These are phyloP conservation scores for Rhizophagus clarus DNA, from an alignment of 192 early-diverging fungal species.

Conservation along the genomic window DNA sequence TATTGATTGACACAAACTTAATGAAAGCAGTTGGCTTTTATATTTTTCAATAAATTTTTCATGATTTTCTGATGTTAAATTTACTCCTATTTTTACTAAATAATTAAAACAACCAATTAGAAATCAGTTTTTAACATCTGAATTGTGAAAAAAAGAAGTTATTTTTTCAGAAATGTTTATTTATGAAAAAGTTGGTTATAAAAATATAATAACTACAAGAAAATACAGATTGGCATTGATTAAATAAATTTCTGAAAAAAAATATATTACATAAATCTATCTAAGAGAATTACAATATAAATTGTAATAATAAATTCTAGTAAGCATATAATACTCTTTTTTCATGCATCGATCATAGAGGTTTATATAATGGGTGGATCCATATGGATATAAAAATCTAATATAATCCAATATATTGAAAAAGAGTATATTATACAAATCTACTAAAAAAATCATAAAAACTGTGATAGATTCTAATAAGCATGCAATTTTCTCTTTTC, in stretches of 20 bases:
- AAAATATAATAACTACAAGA: too few relatives aligned
- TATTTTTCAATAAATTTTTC: slow-evolving; percentile 29
- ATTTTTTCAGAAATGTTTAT: slow-evolving; percentile 10
- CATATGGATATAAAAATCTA: slow-evolving; percentile 23
- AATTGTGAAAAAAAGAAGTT: slow-evolving; percentile 20
- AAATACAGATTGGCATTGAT: too few relatives aligned
- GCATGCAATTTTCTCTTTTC: slow-evolving; percentile 10
- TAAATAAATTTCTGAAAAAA: too few relatives aligned
- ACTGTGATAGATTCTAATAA: slow-evolving; percentile 22
- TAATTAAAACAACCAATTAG: slow-evolving; percentile 26
- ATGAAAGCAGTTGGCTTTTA: slow-evolving; percentile 23
- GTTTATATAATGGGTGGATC: slow-evolving; percentile 20
- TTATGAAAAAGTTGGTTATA: slow-evolving; percentile 9
- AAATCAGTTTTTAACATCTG: slow-evolving; percentile 23
- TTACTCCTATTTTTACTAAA: slow-evolving; percentile 30
- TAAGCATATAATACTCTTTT: slow-evolving; percentile 13
- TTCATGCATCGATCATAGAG: slow-evolving; percentile 11
- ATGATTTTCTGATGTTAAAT: slow-evolving; percentile 33
- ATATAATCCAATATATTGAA: slow-evolving; percentile 27
- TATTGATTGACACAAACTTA: slow-evolving; percentile 21
- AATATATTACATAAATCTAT: too few relatives aligned
- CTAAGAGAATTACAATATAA: not conserved
- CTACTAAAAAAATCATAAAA: slow-evolving; percentile 29
- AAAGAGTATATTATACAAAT: slow-evolving; percentile 30
- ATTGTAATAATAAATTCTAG: slow-evolving; percentile 26